phyloP scores from a whole-genome alignment of 495 filamentous ascomycete genomes.

The Jackrogersella multiformis region DNA sequence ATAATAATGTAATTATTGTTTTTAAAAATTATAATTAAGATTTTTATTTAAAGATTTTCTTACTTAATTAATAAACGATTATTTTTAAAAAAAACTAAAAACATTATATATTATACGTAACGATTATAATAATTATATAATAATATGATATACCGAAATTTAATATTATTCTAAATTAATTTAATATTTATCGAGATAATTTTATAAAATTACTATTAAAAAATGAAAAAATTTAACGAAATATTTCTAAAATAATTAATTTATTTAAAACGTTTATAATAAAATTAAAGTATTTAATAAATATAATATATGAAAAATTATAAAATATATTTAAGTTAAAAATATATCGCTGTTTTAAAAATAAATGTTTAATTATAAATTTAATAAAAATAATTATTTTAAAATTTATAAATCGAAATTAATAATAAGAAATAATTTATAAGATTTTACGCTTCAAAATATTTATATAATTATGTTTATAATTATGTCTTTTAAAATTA shows the following conservation, averaged over 20 bases:
- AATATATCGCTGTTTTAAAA: too few relatives aligned
- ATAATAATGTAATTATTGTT: background rate
- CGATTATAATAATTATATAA: background rate
- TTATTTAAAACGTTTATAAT: background rate
- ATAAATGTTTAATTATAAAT: background rate
- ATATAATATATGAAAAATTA: background rate
- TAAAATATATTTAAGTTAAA: background rate
- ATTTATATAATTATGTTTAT: background rate
- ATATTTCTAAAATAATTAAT: background rate
- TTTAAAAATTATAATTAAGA: background rate
- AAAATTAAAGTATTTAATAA: background rate
- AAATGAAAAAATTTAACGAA: background rate
- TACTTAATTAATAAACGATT: background rate
- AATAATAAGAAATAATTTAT: background rate
- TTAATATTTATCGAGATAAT: background rate
- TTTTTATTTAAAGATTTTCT: background rate
- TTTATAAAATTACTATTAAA: background rate
- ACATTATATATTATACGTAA: background rate
- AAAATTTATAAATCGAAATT: background rate
- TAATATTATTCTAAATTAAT: background rate
- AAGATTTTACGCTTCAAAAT: background rate
- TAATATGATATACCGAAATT: background rate
- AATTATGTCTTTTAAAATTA: background rate
- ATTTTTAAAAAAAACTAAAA: background rate
- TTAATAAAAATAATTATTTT: background rate